Evolutionary conservation across 148 eudicot genomes (phyloP).

Genomic region (Rhododendron vialii): DNA sequence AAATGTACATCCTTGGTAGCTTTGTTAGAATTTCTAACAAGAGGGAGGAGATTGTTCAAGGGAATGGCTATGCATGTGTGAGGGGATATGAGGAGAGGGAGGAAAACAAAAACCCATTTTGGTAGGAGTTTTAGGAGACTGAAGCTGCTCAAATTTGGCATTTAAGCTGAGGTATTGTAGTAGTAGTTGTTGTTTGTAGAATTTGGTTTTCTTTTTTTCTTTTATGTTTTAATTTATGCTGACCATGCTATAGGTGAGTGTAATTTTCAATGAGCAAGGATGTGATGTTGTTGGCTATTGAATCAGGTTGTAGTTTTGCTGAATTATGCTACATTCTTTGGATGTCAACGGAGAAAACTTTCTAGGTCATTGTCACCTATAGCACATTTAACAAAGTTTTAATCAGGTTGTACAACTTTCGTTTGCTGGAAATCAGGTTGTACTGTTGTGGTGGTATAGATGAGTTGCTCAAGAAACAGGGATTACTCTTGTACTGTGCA

Average conservation of each 20-base stretch:
- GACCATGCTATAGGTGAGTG: not conserved
- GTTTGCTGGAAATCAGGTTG: no score
- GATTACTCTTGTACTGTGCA: no score
- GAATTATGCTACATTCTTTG: no score
- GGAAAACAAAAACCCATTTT: not conserved
- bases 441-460: no score
- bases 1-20: constrained; percentile 8
- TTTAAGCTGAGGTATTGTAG: not conserved
- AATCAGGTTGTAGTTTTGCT: not conserved
- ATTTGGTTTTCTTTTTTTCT: not conserved
- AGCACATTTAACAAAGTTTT: no score
- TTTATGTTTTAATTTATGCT: not conserved
- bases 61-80: not conserved
- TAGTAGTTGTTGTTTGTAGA: not conserved
- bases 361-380: no score
- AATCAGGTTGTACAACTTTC: no score
- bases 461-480: no score
- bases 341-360: no score
- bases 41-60: not conserved
- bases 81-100: not conserved
- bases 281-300: not conserved
- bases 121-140: not conserved
- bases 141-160: constrained; percentile 10
- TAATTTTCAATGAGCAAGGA: not conserved
- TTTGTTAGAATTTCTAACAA: not conserved